A percentile compares a stretch with the other conserved stretches of the same genome.
Evolutionary conservation across 2,329 filamentous ascomycete genomes (phyloP).

Genomic region (Hypoxylon rubiginosum): DNA sequence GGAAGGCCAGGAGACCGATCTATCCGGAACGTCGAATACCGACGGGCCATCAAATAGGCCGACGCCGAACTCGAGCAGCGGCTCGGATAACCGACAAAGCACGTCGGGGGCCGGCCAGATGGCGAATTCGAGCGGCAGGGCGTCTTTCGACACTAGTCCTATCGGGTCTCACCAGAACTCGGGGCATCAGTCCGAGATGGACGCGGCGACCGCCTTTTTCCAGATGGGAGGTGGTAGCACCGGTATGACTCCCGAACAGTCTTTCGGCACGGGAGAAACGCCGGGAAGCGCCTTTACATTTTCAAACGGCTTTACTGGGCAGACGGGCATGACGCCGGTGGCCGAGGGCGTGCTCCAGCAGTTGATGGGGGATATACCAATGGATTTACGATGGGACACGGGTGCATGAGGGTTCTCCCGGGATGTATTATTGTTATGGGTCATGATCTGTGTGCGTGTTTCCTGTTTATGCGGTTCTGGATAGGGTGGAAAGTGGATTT

Average conservation of each 20-base stretch:
- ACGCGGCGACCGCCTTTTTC: constrained; percentile 58
- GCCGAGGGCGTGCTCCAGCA: constrained; percentile 70
- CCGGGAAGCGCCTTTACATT: constrained; percentile 59
- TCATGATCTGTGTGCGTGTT: neutral
- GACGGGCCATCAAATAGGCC: constrained; percentile 65
- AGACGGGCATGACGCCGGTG: constrained; percentile 66
- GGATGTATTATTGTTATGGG: neutral
- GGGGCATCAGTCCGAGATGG: constrained; percentile 55
- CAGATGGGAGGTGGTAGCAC: constrained; percentile 49
- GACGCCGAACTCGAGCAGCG: constrained; percentile 70
- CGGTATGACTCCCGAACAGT: constrained; percentile 53
- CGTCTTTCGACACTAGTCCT: constrained; percentile 67
- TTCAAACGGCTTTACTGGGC: constrained; percentile 60
- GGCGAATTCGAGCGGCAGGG: constrained; percentile 55
- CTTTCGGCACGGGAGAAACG: constrained; percentile 55
- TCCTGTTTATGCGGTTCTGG: neutral
- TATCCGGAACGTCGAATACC: constrained; percentile 64
- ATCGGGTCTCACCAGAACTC: constrained; percentile 60
- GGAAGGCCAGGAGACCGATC: constrained; percentile 59
- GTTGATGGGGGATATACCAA: constrained; percentile 66
- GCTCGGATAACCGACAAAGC: constrained; percentile 58
- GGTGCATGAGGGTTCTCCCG: constrained; percentile 35
- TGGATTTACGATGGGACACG: constrained; percentile 67
- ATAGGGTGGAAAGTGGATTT: constrained; percentile 8
- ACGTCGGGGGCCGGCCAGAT: constrained; percentile 49